Base-by-base conservation (phyloP, 371 early-diverging fungal species). In the Haplosporangium sp. region DNA sequence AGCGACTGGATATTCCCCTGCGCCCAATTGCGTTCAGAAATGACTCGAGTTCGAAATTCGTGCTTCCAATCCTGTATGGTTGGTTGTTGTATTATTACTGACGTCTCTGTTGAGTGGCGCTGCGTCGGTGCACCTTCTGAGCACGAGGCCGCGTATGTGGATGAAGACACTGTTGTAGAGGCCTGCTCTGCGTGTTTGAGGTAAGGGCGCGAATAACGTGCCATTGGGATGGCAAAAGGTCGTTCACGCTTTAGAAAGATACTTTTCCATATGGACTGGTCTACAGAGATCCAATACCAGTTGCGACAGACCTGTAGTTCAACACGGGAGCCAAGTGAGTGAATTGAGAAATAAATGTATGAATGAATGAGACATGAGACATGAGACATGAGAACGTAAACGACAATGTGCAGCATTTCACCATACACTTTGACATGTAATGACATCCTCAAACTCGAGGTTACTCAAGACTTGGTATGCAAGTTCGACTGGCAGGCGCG, bases 21-120 rank as follows among this genome's bases (percentile, higher is more conserved):
- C 0, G 54, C 42, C 79, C 79, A 79, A 29, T 79, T 79, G 41
- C 79, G 79, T 20, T 79, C 73, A 16, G 73, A 68, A 38, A 71
- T 42, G 12, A 72, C 29, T 41, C 65, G 59, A 11, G 56, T 38
- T 18, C 61, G 67, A 50, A 72, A 77, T 14, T 64, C 57, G 40
- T 67, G 64, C 14, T 72, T 71, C 79, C 79, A 77, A 54, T 77
- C 69, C 55, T 13, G 59, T 18, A 57, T 43, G 37, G 21, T 43
- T 11, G 6, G 21, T 23, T 40, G 6, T 8, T 42, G 55, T 8
- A 8, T 45, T 63, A 21, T 36, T 29, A 42, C 12, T 37, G n/a
- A 36, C 11, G 29, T 46, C 41, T 10, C 47, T 59, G 42, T 37
- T 11, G 14, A 46, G 1, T 42, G 2, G 7, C 21, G 10, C 12